These are phyloP conservation scores for Fusarium fujikuroi DNA, from an alignment of 2,329 filamentous ascomycete genomes.

Conservation along the genomic window DNA sequence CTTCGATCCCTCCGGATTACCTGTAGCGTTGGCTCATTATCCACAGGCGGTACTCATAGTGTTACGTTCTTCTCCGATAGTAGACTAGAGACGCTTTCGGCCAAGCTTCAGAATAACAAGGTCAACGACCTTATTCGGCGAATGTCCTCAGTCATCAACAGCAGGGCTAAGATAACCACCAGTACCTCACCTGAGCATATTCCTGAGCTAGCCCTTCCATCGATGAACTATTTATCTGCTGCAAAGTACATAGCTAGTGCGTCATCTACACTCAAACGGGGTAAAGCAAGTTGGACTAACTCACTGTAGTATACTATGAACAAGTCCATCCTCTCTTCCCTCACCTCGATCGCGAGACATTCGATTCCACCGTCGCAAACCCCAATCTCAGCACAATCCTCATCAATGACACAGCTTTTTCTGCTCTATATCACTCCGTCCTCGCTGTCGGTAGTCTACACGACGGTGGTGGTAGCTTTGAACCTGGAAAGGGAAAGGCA, in stretches of 20 bases:
- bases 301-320: slow-evolving; percentile 28
- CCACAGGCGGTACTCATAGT: slow-evolving; percentile 27
- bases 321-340: slow-evolving; percentile 37
- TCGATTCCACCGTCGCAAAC: slow-evolving; percentile 14
- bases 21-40: neutral
- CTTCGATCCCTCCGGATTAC: fast-evolving
- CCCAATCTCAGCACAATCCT: slow-evolving; percentile 1
- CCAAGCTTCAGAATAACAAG: slow-evolving; percentile 36
- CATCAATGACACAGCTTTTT: slow-evolving; percentile 19
- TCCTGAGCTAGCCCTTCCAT: neutral
- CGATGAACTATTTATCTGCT: neutral
- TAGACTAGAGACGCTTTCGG: slow-evolving; percentile 31
- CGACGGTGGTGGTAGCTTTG: slow-evolving; percentile 31
- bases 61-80: slow-evolving; percentile 39
- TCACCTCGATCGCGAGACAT: slow-evolving; percentile 15
- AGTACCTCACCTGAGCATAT: slow-evolving; percentile 10
- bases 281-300: fast-evolving
- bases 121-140: slow-evolving; percentile 35
- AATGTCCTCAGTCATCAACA: slow-evolving; percentile 32
- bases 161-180: slow-evolving; percentile 23
- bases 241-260: slow-evolving; percentile 25
- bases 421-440: slow-evolving; percentile 32
- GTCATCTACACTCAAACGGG: fast-evolving
- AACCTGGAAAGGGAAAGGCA: slow-evolving; percentile 35
- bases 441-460: slow-evolving; percentile 34